Evolutionary conservation across 495 filamentous ascomycete species (phyloP), one percentile per base, ranked within the genome.

Genomic region (Talaromyces ruber): DNA sequence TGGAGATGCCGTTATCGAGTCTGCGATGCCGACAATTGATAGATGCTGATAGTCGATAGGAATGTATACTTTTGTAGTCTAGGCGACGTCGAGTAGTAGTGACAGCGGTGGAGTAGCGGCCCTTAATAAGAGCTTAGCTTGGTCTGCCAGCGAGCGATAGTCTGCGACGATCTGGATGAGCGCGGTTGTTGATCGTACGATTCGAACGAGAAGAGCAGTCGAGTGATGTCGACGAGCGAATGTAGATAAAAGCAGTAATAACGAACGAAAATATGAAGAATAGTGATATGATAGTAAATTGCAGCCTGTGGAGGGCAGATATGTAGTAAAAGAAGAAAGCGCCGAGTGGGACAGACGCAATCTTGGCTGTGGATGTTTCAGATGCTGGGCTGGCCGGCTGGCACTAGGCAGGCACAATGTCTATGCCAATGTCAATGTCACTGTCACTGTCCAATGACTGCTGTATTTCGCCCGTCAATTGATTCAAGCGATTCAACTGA

Each of bases 321-420:
- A 16, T 12, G 50, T 26, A 28, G 50, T 16, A 53, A 26, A 3
- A 53, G 45, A 12, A 16, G 45, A 16, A 51, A 5, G n/a, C 22
- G 22, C 50, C 32, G 14, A 53, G 50, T 53, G 50, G 50, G 50
- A 53, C 50, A 28, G 50, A 24, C 45, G 18, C 6, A 51, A 51
- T 51, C 45, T 51, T 51, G 45, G 50, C 50, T 53, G n/a, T 53
- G 4, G 50, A 25, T 53, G 50, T 53, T 53, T 53, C 50, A 53
- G 16, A 26, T 53, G 43, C 43, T 52, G n/a, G n/a, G 24, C 47
- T 12, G 43, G 14, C 6, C 21, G 21, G 3, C 18, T 24, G 47
- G 47, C 47, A 52, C 47, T 21, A 52, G 8, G n/a, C n/a, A n/a
- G 47, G 47, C 47, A 25, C 47, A 39, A 39, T 39, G 37, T 14